Percentiles rank a stretch among this genome's conserved stretches.
phyloP scores from a whole-genome alignment of 257 asterid species.

The Eustoma russellianum region DNA sequence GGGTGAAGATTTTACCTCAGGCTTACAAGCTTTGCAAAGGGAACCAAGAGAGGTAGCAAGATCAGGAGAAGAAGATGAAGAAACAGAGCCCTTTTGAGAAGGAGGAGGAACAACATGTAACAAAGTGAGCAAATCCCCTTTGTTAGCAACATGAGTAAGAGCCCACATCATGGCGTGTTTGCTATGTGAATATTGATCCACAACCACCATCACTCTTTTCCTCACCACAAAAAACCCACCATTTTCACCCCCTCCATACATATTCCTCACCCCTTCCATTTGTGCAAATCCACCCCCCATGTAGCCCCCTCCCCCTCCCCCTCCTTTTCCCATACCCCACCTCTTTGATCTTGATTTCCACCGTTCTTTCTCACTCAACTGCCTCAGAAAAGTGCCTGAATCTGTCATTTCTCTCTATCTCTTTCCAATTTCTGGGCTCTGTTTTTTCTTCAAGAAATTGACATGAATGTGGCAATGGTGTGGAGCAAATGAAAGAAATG shows the following conservation, averaged over 20 bases:
- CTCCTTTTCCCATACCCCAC: constrained; percentile 30
- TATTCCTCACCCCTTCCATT: constrained; percentile 31
- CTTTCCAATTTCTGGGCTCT: background rate
- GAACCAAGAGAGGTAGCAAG: constrained; percentile 71
- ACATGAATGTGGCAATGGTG: background rate
- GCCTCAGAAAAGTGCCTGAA: constrained; percentile 64
- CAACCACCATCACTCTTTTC: constrained; percentile 91
- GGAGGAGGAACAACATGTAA: constrained; percentile 57
- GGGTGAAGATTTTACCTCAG: constrained; percentile 53
- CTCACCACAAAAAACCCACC: constrained; percentile 37
- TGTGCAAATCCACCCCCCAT: constrained; percentile 18
- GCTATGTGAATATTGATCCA: constrained; percentile 55
- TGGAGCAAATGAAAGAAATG: no score
- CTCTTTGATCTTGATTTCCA: constrained; percentile 57
- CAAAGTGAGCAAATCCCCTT: constrained; percentile 71
- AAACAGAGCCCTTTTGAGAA: constrained; percentile 15
- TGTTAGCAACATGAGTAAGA: constrained; percentile 66
- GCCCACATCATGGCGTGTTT: constrained; percentile 99
- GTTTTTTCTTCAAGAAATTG: background rate
- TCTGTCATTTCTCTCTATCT: constrained; percentile 29
- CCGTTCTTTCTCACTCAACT: constrained; percentile 65
- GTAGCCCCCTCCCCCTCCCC: constrained; percentile 7
- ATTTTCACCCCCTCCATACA: constrained; percentile 11
- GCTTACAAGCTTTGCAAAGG: constrained; percentile 80
- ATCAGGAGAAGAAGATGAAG: constrained; percentile 29